phyloP scores from a whole-genome alignment of 1,284 basidiomycete species.

The Pseudomicrostroma phylloplanum region DNA sequence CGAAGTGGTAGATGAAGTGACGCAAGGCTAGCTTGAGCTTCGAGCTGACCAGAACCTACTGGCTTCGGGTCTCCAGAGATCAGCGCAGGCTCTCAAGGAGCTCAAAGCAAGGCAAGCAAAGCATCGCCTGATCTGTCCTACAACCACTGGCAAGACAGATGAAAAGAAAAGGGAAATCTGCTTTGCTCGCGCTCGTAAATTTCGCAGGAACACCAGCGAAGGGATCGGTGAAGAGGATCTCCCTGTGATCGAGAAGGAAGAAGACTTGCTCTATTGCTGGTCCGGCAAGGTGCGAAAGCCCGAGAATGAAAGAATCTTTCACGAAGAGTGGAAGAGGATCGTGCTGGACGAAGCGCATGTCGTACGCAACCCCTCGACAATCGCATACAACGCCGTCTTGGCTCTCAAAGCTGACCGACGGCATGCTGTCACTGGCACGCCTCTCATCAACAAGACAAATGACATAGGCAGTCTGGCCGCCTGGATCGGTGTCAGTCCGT shows the following conservation, averaged over 20 bases:
- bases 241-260: not conserved
- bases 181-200: too few relatives aligned
- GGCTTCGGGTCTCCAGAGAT: too few relatives aligned
- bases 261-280: not conserved
- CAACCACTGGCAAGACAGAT: too few relatives aligned
- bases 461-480: slow-evolving; percentile 76
- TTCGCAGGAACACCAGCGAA: too few relatives aligned
- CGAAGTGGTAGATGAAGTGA: too few relatives aligned
- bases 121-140: too few relatives aligned
- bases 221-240: too few relatives aligned
- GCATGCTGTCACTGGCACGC: slow-evolving; percentile 67
- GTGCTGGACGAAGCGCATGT: slow-evolving; percentile 82
- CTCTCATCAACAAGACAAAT: slow-evolving; percentile 77
- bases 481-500: slow-evolving; percentile 69
- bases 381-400: slow-evolving; percentile 69
- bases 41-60: too few relatives aligned
- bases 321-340: slow-evolving; percentile 68
- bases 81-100: too few relatives aligned
- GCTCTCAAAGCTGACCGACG: slow-evolving; percentile 61
- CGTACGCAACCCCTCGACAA: slow-evolving; percentile 75
- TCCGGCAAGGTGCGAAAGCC: not conserved
- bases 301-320: not conserved
- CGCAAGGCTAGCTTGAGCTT: too few relatives aligned
- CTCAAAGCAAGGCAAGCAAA: too few relatives aligned
- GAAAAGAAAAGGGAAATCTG: too few relatives aligned